These are phyloP conservation scores for Penicillium frequentans DNA, from an alignment of 2,329 filamentous ascomycete species.

Conservation along the genomic window DNA sequence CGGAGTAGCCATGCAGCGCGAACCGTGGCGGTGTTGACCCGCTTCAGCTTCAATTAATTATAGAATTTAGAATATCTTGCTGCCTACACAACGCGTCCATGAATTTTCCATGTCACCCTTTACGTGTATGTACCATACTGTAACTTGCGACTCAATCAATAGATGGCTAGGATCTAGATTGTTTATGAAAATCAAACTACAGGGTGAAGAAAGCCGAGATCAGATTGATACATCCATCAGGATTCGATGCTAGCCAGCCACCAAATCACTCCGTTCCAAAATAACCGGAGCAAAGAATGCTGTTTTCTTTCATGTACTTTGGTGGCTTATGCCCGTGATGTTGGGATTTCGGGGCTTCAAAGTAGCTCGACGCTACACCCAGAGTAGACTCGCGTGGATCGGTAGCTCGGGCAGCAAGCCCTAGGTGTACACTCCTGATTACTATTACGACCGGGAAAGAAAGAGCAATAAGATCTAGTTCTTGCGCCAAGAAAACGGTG, in stretches of 20 bases:
- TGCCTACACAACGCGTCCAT: not conserved
- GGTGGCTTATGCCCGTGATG: not conserved
- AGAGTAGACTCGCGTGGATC: not conserved
- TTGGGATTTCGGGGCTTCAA: not conserved
- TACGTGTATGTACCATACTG: not conserved
- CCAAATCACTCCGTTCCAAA: not conserved
- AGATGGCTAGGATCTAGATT: not conserved
- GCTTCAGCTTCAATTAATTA: not conserved
- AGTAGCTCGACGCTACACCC: not conserved
- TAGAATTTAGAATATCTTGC: conserved; percentile 1
- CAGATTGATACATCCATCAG: conserved; percentile 11
- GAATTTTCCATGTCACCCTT: not conserved
- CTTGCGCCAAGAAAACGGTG: not conserved
- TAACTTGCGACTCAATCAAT: not conserved
- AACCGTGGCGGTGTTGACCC: not conserved
- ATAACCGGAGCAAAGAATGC: not conserved
- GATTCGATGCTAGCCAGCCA: conserved; percentile 1
- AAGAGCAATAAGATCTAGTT: not conserved
- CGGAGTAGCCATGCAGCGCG: not conserved
- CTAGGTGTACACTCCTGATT: not conserved
- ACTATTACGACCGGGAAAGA: not conserved
- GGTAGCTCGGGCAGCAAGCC: conserved; percentile 10
- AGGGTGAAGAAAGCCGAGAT: conserved; percentile 5
- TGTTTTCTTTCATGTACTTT: not conserved
- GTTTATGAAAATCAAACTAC: not conserved